phyloP scores from a whole-genome alignment of 1,284 basidiomycete genomes.

The Cutaneotrichosporon sp. region DNA sequence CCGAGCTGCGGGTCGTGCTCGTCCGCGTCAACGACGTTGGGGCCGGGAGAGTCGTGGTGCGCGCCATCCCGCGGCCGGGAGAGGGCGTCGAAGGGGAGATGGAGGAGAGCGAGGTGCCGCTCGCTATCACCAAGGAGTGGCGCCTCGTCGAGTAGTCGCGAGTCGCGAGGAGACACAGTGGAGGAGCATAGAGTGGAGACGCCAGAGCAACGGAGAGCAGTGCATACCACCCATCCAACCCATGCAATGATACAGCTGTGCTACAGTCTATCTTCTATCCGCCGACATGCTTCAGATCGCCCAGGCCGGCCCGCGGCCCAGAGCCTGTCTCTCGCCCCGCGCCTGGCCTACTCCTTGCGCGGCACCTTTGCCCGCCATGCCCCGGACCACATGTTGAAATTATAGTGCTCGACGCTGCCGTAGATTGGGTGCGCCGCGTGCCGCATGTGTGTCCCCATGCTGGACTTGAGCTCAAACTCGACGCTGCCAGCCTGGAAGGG shows the following conservation, averaged over 20 bases:
- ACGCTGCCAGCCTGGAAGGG: slow-evolving; percentile 45
- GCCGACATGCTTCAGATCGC: background rate
- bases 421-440: slow-evolving; percentile 35
- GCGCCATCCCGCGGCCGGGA: background rate
- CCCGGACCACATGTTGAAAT: slow-evolving; percentile 54
- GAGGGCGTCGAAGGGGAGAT: slow-evolving; percentile 12
- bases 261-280: background rate
- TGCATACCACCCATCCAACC: background rate
- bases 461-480: slow-evolving; percentile 30
- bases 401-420: slow-evolving; percentile 28
- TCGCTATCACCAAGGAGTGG: background rate
- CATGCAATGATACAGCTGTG: slow-evolving; percentile 5
- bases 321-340: too few relatives aligned
- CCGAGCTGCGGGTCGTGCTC: slow-evolving; percentile 35
- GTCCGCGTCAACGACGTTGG: slow-evolving; percentile 19
- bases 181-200: too few relatives aligned
- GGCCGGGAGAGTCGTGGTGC: background rate
- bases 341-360: background rate
- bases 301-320: background rate
- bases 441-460: slow-evolving; percentile 28
- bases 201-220: background rate
- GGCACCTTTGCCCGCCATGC: slow-evolving; percentile 26
- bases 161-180: too few relatives aligned
- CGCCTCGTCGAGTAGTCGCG: background rate
- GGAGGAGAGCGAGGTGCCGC: slow-evolving; percentile 1